A percentile compares a stretch with the other conserved stretches of the same genome.
These are phyloP conservation scores for Inosperma sp. DNA, from an alignment of 768 basidiomycete species.

Conservation along the genomic window DNA sequence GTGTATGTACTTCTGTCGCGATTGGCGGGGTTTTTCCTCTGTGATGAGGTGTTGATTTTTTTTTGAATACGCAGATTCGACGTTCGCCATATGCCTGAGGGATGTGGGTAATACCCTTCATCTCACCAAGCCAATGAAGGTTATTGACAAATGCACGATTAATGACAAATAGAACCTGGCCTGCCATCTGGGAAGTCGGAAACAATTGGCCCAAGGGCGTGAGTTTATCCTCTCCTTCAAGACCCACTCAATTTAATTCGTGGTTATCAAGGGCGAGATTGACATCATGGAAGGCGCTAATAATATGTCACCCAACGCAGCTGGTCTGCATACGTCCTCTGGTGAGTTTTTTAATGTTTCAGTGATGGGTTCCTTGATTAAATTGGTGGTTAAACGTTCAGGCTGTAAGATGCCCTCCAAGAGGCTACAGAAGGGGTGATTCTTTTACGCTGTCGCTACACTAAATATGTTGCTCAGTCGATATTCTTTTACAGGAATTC, in stretches of 20 bases:
- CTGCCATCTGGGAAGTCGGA: slow-evolving; percentile 51
- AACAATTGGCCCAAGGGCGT: slow-evolving; percentile 43
- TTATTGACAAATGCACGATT: not conserved
- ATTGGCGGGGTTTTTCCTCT: not conserved
- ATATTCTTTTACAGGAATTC: slow-evolving; percentile 22
- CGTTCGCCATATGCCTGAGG: slow-evolving; percentile 33
- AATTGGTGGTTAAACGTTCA: slow-evolving; percentile 2
- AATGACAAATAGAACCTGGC: slow-evolving; percentile 30
- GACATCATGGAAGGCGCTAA: slow-evolving; percentile 38
- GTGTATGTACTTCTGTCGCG: slow-evolving; percentile 38
- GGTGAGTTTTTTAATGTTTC: slow-evolving; percentile 39
- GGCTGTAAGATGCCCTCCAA: slow-evolving; percentile 29
- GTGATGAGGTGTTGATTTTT: not conserved
- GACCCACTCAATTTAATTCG: slow-evolving; percentile 28
- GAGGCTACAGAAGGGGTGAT: slow-evolving; percentile 43
- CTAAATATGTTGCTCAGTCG: not conserved
- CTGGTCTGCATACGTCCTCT: slow-evolving; percentile 33
- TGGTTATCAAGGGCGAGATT: slow-evolving; percentile 29
- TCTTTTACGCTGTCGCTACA: not conserved
- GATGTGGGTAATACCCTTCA: slow-evolving; percentile 21
- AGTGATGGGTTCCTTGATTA: slow-evolving; percentile 34
- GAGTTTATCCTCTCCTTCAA: not conserved
- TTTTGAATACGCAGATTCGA: slow-evolving; percentile 25
- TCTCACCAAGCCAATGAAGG: no score
- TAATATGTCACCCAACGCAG: slow-evolving; percentile 28